Evolutionary conservation across 768 basidiomycete genomes (phyloP).

Genomic region (Pleurotus eryngii): DNA sequence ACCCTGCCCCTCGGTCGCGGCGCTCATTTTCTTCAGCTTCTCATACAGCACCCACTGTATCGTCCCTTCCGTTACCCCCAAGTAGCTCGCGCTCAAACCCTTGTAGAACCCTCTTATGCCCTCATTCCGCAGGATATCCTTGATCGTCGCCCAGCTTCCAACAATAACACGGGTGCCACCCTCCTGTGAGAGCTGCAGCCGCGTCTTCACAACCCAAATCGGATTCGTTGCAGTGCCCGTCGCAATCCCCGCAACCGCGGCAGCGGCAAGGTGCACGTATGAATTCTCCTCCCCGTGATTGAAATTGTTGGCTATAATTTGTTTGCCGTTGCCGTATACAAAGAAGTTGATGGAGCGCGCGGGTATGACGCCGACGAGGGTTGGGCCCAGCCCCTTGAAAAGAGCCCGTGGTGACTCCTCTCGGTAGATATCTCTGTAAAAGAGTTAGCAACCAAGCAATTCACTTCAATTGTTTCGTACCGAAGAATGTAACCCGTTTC

Average conservation of each 20-base stretch:
- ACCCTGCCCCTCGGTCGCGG: slow-evolving; percentile 50
- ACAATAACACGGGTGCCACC: slow-evolving; percentile 34
- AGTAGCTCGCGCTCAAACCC: slow-evolving; percentile 89
- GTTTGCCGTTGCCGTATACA: slow-evolving; percentile 96
- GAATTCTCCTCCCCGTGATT: slow-evolving; percentile 80
- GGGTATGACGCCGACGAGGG: slow-evolving; percentile 91
- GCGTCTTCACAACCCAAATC: slow-evolving; percentile 99
- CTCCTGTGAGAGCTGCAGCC: slow-evolving; percentile 70
- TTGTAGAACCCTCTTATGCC: slow-evolving; percentile 91
- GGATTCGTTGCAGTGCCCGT: slow-evolving; percentile 95
- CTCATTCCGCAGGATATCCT: slow-evolving; percentile 73
- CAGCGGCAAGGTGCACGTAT: slow-evolving; percentile 81
- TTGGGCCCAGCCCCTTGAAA: slow-evolving; percentile 93
- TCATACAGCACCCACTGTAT: slow-evolving; percentile 99
- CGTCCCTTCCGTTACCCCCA: slow-evolving; percentile 93
- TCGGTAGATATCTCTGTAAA: slow-evolving; percentile 76
- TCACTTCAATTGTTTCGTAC: slow-evolving; percentile 37
- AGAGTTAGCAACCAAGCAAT: background rate
- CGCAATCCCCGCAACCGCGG: slow-evolving; percentile 79
- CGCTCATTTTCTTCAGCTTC: slow-evolving; percentile 72
- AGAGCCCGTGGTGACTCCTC: slow-evolving; percentile 86
- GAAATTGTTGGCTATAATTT: slow-evolving; percentile 78
- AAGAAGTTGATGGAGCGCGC: slow-evolving; percentile 98
- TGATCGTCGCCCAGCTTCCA: slow-evolving; percentile 60
- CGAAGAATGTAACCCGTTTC: slow-evolving; percentile 90